Conservation (phyloP, 2,329 filamentous ascomycete genomes). For the Paecilomyces sp. region DNA sequence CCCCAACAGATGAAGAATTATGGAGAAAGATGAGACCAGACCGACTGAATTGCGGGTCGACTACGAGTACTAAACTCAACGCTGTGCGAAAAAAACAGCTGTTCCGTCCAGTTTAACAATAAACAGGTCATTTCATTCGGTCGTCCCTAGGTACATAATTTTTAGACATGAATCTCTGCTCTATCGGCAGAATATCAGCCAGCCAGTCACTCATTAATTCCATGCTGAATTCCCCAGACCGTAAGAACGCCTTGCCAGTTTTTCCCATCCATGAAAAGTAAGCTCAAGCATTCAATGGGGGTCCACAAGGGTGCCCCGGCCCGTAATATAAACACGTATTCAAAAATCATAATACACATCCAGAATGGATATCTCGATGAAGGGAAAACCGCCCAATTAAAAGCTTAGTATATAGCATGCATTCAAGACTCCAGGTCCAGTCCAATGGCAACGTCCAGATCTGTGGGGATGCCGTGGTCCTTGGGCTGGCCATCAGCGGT, state of each 20-base stretch:
- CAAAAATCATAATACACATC: neutral
- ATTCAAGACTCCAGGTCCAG: slow-evolving; percentile 2
- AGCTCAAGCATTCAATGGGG: neutral
- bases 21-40: neutral
- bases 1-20: neutral
- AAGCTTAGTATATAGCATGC: neutral
- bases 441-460: slow-evolving; percentile 14
- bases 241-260: neutral
- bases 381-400: neutral
- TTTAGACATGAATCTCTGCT: neutral
- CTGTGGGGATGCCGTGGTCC: slow-evolving; percentile 8
- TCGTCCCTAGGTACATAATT: neutral
- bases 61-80: neutral
- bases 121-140: no score
- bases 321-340: neutral
- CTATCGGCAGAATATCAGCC: neutral
- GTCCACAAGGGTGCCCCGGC: neutral
- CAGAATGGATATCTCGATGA: neutral
- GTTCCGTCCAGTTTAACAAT: no score
- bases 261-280: neutral
- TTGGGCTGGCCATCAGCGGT: neutral
- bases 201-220: neutral
- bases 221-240: neutral
- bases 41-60: neutral
- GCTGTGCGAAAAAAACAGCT: no score